phyloP scores from a whole-genome alignment of 1,284 basidiomycete genomes.

The Ustilago sp. region DNA sequence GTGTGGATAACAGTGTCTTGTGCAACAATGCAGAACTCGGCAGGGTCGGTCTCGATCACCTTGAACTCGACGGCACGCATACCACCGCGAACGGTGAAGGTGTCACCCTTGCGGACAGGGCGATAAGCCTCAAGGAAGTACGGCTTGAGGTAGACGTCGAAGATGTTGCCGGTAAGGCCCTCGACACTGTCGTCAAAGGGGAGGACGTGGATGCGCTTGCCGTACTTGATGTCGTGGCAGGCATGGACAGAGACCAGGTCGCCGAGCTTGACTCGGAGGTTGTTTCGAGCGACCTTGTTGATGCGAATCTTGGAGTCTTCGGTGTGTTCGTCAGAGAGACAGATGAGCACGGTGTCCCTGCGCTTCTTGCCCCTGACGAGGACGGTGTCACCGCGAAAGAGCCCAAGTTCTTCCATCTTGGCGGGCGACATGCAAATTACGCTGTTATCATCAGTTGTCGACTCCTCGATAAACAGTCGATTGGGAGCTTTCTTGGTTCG shows the following conservation, averaged over 20 bases:
- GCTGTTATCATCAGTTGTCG: slow-evolving; percentile 71
- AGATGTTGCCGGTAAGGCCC: slow-evolving; percentile 95
- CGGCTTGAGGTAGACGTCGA: slow-evolving; percentile 97
- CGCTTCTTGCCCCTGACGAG: slow-evolving; percentile 83
- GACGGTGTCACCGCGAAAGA: slow-evolving; percentile 90
- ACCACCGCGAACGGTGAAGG: slow-evolving; percentile 95
- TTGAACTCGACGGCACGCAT: slow-evolving; percentile 89
- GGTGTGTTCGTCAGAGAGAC: slow-evolving; percentile 91
- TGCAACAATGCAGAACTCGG: slow-evolving; percentile 96
- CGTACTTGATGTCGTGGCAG: slow-evolving; percentile 98
- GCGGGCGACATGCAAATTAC: slow-evolving; percentile 94
- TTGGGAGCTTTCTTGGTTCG: slow-evolving; percentile 66
- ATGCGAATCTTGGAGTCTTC: slow-evolving; percentile 98
- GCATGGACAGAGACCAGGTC: slow-evolving; percentile 95
- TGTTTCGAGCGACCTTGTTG: slow-evolving; percentile 98
- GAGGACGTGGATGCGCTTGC: slow-evolving; percentile 95
- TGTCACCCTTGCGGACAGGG: slow-evolving; percentile 94
- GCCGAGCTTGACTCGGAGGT: slow-evolving; percentile 95
- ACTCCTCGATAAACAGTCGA: slow-evolving; percentile 68
- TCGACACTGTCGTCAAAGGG: slow-evolving; percentile 99
- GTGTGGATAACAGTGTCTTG: slow-evolving; percentile 97
- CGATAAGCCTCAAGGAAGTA: slow-evolving; percentile 99
- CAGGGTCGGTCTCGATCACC: slow-evolving; percentile 88
- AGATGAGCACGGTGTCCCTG: slow-evolving; percentile 89
- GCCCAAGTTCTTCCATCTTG: slow-evolving; percentile 93